Evolutionary conservation across 1,284 basidiomycete species (phyloP), one percentile per base, ranked within the genome.

Genomic region (Serendipita sp.): DNA sequence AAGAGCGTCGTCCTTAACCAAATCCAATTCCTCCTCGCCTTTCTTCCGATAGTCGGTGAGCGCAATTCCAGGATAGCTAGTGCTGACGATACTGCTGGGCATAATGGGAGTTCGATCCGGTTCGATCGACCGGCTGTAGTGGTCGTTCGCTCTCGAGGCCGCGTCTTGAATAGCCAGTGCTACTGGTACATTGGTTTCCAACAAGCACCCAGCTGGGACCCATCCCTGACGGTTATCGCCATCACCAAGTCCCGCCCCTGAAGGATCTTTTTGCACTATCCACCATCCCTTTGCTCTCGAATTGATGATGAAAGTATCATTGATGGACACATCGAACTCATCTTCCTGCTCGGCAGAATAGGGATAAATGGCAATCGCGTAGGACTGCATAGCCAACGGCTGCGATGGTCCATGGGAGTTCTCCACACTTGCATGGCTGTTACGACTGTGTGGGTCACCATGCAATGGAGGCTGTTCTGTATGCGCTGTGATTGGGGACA

Each of bases 271-370:
- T 71, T 98, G 93, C 2, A 99, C 95, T 41, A 97, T 90, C 93
- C 95, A 99, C 96, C 96, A 99, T 0, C 96, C 96, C 66, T 94
- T 87, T 13, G 93, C 88, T 66, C 95, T 87, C 64, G 90, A 91
- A 62, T 96, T 77, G 69, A 98, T 95, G 67, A 97, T 84, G 73
- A 96, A 98, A 0, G 91, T 91, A 70, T 93, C 88, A 41, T 88
- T 88, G 38, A 87, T 92, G 67, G 2, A 61, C 2, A 99, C 95
- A 71, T 98, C 93, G 72, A 98, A 98, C 72, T 99, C 96, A 73
- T 99, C 95, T 60, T 92, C 90, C 71, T 94, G 87, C 74, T 97
- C 93, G 6, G 93, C 93, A 82, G 92, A 89, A 74, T 97, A 97
- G 29, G 91, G 92, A 70, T 92, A 94, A 67, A 94, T 93, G 30